A percentile compares a stretch with the other conserved stretches of the same genome.
Conservation (phyloP, 2,329 filamentous ascomycete genomes). For the Simplicillium aogashimaense region DNA sequence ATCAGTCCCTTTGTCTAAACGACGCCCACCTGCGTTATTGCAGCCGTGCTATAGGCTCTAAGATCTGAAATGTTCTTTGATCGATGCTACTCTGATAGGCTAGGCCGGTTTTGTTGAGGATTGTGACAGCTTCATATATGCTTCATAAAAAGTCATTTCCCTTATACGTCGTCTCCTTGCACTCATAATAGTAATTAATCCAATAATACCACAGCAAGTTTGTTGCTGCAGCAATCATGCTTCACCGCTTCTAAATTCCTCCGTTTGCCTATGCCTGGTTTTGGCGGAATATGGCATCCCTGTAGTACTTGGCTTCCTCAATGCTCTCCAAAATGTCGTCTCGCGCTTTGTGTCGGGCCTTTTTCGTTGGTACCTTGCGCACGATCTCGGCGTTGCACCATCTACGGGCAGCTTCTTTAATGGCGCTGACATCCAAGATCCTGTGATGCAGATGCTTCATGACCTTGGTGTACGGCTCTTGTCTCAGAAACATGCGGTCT, state of each 20-base stretch:
- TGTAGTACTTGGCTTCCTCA: constrained; percentile 78
- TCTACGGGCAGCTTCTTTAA: constrained; percentile 81
- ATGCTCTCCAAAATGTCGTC: constrained; percentile 95
- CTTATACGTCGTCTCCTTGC: too few relatives aligned
- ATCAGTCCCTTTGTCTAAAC: too few relatives aligned
- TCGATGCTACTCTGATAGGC: too few relatives aligned
- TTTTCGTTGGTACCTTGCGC: constrained; percentile 28
- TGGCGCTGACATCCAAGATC: constrained; percentile 80
- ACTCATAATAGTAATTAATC: too few relatives aligned
- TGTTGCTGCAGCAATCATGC: not conserved
- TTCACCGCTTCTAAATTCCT: not conserved
- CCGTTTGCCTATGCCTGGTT: not conserved
- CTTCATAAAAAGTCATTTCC: too few relatives aligned
- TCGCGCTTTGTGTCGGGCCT: constrained; percentile 67
- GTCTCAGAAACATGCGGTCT: constrained; percentile 71
- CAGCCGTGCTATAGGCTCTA: not conserved
- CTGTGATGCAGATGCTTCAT: constrained; percentile 77
- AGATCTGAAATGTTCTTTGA: not conserved
- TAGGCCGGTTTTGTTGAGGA: too few relatives aligned
- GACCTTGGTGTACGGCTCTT: constrained; percentile 63
- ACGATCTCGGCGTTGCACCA: constrained; percentile 59
- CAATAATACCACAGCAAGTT: not conserved
- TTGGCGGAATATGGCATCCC: constrained; percentile 51
- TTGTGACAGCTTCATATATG: too few relatives aligned
- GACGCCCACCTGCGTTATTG: too few relatives aligned